These are phyloP conservation scores for baker's yeast (Saccharomyces cerevisiae) DNA, from an alignment of 805 yeast species.

Conservation along the genomic window DNA sequence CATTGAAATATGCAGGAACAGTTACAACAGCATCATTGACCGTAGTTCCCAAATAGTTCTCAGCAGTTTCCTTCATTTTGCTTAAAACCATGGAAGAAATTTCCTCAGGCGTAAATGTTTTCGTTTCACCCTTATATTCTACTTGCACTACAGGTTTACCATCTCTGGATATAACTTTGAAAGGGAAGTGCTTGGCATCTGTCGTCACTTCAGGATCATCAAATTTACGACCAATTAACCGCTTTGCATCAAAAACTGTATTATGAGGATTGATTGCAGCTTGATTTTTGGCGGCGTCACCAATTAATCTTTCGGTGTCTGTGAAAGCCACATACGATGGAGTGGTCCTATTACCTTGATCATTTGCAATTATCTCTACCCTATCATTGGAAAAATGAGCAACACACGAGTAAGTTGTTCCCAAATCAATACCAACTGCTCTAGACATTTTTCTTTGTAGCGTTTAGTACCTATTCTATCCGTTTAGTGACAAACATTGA, in stretches of 20 bases:
- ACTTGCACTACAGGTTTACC: slow-evolving; percentile 76
- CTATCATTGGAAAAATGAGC: slow-evolving; percentile 86
- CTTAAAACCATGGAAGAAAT: slow-evolving; percentile 83
- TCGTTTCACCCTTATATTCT: slow-evolving; percentile 73
- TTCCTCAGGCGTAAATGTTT: slow-evolving; percentile 87
- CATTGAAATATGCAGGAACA: slow-evolving; percentile 94
- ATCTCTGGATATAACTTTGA: slow-evolving; percentile 60
- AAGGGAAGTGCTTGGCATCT: slow-evolving; percentile 81
- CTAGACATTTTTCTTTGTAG: slow-evolving; percentile 32
- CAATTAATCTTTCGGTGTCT: slow-evolving; percentile 81
- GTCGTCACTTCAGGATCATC: slow-evolving; percentile 66
- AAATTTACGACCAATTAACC: slow-evolving; percentile 84
- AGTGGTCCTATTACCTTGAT: slow-evolving; percentile 95
- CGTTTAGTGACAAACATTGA: slow-evolving; percentile 36
- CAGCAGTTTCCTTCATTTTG: slow-evolving; percentile 87
- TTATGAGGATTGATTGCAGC: slow-evolving; percentile 86
- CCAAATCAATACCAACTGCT: slow-evolving; percentile 67
- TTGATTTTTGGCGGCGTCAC: slow-evolving; percentile 95
- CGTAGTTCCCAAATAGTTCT: slow-evolving; percentile 68
- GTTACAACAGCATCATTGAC: slow-evolving; percentile 88
- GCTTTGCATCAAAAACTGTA: slow-evolving; percentile 85
- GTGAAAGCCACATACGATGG: slow-evolving; percentile 93
- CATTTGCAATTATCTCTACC: slow-evolving; percentile 92
- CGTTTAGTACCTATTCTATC: slow-evolving; percentile 43
- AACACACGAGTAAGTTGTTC: slow-evolving; percentile 89